Percentiles rank a stretch among this genome's conserved stretches.
These are phyloP conservation scores for Botrytis fragariae DNA, from an alignment of 2,329 filamentous ascomycete species.

Conservation along the genomic window DNA sequence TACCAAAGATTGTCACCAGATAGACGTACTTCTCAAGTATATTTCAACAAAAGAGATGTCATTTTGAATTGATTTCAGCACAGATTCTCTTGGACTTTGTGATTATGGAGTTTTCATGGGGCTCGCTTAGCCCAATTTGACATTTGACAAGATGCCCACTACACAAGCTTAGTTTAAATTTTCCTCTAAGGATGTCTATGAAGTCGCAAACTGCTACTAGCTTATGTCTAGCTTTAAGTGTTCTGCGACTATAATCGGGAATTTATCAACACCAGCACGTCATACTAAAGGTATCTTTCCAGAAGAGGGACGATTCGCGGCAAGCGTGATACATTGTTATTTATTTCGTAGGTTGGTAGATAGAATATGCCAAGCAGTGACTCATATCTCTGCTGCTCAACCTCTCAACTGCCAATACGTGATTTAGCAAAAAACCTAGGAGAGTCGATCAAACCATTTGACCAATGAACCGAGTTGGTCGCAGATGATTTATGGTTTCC, in stretches of 20 bases:
- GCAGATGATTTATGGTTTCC: background rate
- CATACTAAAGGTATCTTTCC: no score
- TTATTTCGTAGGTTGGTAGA: background rate
- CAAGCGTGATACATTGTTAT: no score
- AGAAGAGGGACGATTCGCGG: no score
- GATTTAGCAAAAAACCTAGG: background rate
- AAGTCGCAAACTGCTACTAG: no score
- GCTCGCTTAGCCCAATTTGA: background rate
- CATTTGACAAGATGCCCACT: background rate
- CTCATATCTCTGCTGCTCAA: background rate
- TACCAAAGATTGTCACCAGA: rapidly evolving
- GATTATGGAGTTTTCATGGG: background rate
- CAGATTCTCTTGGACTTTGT: rapidly evolving
- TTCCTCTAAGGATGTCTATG: no score
- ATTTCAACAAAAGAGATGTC: rapidly evolving
- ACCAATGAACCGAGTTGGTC: background rate
- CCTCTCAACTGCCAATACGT: background rate
- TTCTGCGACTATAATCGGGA: no score
- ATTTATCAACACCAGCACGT: no score
- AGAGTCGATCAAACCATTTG: background rate
- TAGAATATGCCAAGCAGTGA: background rate
- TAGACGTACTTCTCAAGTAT: background rate
- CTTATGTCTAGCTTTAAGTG: no score
- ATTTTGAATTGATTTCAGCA: no score
- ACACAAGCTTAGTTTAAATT: background rate